A percentile compares a stretch with the other conserved stretches of the same genome.
phyloP scores from a whole-genome alignment of 169 alveolate species.

The Plasmodium berghei region DNA sequence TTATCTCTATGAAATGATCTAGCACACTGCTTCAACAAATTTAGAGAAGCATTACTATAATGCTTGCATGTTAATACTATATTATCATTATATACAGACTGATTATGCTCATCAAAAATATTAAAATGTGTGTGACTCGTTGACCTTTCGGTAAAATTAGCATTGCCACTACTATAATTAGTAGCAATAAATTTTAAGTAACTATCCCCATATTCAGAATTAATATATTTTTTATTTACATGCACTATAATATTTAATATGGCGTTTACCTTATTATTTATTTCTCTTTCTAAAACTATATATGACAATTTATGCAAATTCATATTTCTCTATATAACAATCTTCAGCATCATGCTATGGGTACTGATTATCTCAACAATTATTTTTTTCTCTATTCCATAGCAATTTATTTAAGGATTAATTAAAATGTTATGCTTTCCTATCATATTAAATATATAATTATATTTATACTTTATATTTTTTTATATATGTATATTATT shows the following conservation, averaged over 20 bases:
- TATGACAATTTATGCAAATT: background rate
- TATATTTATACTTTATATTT: too few relatives aligned
- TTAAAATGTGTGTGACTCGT: too few relatives aligned
- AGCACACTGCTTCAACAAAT: conserved; percentile 38
- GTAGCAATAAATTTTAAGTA: conserved; percentile 5
- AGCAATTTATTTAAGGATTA: too few relatives aligned
- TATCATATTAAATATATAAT: too few relatives aligned
- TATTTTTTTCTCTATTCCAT: too few relatives aligned
- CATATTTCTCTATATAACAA: background rate
- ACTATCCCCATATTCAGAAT: background rate
- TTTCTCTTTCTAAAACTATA: conserved; percentile 54
- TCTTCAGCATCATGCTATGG: conserved; percentile 10
- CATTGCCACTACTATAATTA: background rate
- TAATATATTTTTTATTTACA: conserved; percentile 17
- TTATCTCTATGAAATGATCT: conserved; percentile 26
- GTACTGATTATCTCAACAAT: background rate
- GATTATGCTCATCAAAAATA: too few relatives aligned
- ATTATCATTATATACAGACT: background rate
- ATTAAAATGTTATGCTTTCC: too few relatives aligned
- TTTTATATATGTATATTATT: too few relatives aligned
- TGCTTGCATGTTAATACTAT: conserved; percentile 13
- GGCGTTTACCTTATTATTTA: conserved; percentile 32
- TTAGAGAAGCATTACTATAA: conserved; percentile 27
- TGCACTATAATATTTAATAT: conserved; percentile 43
- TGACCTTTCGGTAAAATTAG: background rate